These are phyloP conservation scores for Nakazawaea ambrosiae DNA, from an alignment of 805 yeast species.

Conservation along the genomic window DNA sequence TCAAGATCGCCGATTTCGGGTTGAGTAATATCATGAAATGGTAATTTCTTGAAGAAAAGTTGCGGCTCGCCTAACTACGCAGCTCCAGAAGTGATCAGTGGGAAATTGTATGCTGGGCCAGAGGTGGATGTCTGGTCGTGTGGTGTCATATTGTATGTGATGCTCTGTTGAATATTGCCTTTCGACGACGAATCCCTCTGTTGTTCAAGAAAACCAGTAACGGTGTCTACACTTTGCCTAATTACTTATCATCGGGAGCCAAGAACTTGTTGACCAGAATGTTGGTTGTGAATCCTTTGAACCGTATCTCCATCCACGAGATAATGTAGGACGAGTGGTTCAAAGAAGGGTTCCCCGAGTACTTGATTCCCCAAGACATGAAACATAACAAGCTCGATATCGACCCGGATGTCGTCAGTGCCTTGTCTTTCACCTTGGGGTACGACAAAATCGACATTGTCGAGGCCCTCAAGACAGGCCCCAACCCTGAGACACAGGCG, in stretches of 20 bases:
- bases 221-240: constrained; percentile 89
- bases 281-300: constrained; percentile 92
- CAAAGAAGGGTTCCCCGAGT: constrained; percentile 70
- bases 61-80: constrained; percentile 98
- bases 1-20: constrained; percentile 95
- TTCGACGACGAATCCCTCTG: constrained; percentile 95
- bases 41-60: constrained; percentile 87
- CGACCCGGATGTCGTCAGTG: constrained; percentile 70
- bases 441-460: constrained; percentile 78
- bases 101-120: constrained; percentile 94
- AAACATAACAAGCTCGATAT: constrained; percentile 36
- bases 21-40: constrained; percentile 95
- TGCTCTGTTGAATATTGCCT: constrained; percentile 93
- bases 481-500: constrained; percentile 52
- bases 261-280: constrained; percentile 74
- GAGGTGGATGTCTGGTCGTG: constrained; percentile 98
- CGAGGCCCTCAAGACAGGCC: constrained; percentile 45
- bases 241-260: constrained; percentile 80
- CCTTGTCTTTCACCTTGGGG: constrained; percentile 80
- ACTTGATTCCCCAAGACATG: constrained; percentile 57
- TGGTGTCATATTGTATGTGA: constrained; percentile 90
- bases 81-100: constrained; percentile 94
- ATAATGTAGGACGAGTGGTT: constrained; percentile 96
- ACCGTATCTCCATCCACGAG: constrained; percentile 87
- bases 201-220: constrained; percentile 86